Conservation (phyloP, 768 basidiomycete species). For the Lactifluus volemus region DNA sequence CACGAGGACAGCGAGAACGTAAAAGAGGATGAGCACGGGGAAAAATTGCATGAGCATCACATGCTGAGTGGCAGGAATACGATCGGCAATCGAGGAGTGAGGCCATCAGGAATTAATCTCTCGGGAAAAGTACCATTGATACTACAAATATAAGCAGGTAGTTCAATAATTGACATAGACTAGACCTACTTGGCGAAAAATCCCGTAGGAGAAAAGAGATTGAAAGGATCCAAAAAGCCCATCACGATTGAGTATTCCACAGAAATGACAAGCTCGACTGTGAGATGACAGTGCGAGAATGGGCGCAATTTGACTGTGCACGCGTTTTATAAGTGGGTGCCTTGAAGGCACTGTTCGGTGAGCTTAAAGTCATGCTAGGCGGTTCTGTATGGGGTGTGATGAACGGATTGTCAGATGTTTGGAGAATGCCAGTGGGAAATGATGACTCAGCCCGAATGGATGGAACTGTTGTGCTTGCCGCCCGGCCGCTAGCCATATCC, state of each 20-base stretch:
- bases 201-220: neutral
- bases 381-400: neutral
- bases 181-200: constrained; percentile 1
- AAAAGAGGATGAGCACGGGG: constrained; percentile 39
- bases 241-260: neutral
- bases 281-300: neutral
- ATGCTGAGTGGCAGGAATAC: neutral
- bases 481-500: neutral
- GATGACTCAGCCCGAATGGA: neutral
- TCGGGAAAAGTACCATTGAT: constrained; percentile 2
- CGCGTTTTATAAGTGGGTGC: neutral
- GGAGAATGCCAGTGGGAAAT: neutral
- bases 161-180: neutral
- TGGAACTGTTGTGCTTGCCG: neutral
- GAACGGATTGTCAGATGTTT: neutral
- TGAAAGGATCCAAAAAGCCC: constrained; percentile 5
- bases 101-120: constrained; percentile 1
- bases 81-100: constrained; percentile 6
- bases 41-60: constrained; percentile 29
- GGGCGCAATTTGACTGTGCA: too few relatives aligned
- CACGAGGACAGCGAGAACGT: constrained; percentile 45
- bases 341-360: neutral
- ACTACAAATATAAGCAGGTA: neutral
- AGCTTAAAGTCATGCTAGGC: neutral
- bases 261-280: neutral